Base-by-base conservation (phyloP, 1,284 basidiomycete species). In the Pyrrhoderma lamaoense region DNA sequence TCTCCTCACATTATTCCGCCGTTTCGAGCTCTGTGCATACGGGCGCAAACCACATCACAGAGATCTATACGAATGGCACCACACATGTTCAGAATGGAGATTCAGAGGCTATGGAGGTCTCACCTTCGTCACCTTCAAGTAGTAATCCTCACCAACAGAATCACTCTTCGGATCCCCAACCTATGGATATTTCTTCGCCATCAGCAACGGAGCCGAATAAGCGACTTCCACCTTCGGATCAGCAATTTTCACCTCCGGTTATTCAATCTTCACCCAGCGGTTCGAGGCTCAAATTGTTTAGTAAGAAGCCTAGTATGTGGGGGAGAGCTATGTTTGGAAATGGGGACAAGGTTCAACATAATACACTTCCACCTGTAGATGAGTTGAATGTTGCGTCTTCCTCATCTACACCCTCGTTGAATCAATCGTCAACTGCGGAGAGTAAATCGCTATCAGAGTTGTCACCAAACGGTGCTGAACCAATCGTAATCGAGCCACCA, bases 341-440 rank as follows among this genome's bases (percentile, higher is more conserved):
- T 49, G 74, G 76, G 34, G 88, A 89, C 62, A 89, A 89, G 61
- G 73, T 71, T 31, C 74, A 80, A 59, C 75, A 76, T 51, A 69
- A 71, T 47, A 63, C 65, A 21, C 71, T 91, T 3, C 78, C 85
- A 16, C 80, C 87, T 21, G 79, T 89, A 45, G 85, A 87, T 48
- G 86, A 89, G 66, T 68, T 78, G 42, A 69, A 79, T 46, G 68
- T 74, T 57, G 62, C 65, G 42, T 63, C 73, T 19, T 72, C 78
- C 51, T 70, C 68, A 57, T 79, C 77, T 11, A 74, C 74, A 8
- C 75, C 79, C 21, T 81, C 85, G 14, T 79, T 93, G 65, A 83
- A 88, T 2, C 87, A 90, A 60, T 91, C 91, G 13, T 82, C 85
- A 42, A 85, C 84, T 59, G 83, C 80, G 21, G 86, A 88, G 61